Percentiles rank a stretch among this genome's conserved stretches.
Evolutionary conservation across 345 rosid species (phyloP).

Genomic region (Hypericum androsaemum): DNA sequence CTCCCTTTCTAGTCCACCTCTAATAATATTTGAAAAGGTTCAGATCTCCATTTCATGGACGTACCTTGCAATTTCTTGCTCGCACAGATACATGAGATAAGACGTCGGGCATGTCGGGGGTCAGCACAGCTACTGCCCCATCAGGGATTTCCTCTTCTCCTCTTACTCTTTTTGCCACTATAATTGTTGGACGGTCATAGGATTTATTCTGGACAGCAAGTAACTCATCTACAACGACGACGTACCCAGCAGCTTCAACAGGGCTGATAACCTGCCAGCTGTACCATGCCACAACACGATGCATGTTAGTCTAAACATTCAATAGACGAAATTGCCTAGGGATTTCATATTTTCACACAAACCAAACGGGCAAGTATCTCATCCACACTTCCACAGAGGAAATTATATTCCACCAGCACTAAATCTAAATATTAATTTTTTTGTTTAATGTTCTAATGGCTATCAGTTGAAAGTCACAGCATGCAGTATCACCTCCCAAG

Average conservation of each 20-base stretch:
- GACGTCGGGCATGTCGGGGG: conserved; percentile 33
- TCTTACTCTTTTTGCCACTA: conserved; percentile 26
- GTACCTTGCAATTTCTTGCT: conserved; percentile 35
- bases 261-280: conserved; percentile 46
- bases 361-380: too few species aligned
- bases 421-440: not conserved
- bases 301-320: not conserved
- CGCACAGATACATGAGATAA: conserved; percentile 35
- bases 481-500: conserved; percentile 26
- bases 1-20: too few species aligned
- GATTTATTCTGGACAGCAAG: conserved; percentile 27
- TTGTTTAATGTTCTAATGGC: not conserved
- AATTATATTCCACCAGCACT: too few species aligned
- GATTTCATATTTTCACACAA: too few species aligned
- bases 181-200: conserved; percentile 28
- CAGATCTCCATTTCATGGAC: not conserved
- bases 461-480: not conserved
- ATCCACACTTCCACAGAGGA: too few species aligned
- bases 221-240: conserved; percentile 21
- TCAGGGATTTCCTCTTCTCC: conserved; percentile 41
- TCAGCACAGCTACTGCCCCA: conserved; percentile 38
- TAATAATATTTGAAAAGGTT: not conserved
- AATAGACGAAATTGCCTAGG: too few species aligned
- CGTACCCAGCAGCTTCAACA: conserved; percentile 30
- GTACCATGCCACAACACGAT: conserved; percentile 13